A percentile compares a stretch with the other conserved stretches of the same genome.
Conservation (phyloP, 257 asterid genomes). For the Solanum chiquidenum region DNA sequence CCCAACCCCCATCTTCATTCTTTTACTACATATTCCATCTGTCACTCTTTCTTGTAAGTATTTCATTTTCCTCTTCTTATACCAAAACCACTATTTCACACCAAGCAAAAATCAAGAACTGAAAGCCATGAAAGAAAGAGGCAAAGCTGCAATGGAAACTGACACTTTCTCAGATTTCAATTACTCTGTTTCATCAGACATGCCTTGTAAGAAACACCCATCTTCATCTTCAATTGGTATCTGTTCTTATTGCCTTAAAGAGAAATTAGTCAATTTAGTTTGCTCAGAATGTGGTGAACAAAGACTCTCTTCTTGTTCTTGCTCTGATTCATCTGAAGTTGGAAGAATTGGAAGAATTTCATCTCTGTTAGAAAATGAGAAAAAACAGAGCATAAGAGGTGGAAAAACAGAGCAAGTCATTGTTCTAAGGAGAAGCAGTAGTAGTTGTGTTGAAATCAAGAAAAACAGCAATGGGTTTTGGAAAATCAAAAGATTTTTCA, state of each 20-base stretch:
- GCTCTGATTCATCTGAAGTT: constrained; percentile 72
- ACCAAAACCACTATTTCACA: neutral
- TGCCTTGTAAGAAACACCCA: constrained; percentile 76
- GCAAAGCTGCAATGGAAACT: constrained; percentile 37
- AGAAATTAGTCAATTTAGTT: constrained; percentile 51
- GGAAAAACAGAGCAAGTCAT: constrained; percentile 37
- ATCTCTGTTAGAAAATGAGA: constrained; percentile 65
- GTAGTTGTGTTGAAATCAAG: constrained; percentile 81
- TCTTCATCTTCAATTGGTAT: constrained; percentile 53
- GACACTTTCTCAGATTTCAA: constrained; percentile 33
- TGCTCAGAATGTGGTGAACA: constrained; percentile 96
- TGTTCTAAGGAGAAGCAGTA: constrained; percentile 48
- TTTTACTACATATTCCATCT: neutral
- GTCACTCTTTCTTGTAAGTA: neutral
- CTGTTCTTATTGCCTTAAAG: constrained; percentile 72
- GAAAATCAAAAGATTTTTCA: constrained; percentile 63
- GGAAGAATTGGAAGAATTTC: constrained; percentile 84
- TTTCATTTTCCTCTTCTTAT: neutral
- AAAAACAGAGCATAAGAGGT: constrained; percentile 11
- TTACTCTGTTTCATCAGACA: constrained; percentile 42
- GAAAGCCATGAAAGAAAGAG: constrained; percentile 52
- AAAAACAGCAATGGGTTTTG: constrained; percentile 56
- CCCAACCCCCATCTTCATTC: neutral
- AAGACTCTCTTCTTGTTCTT: constrained; percentile 37
- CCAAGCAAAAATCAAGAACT: neutral